Percentiles rank a stretch among this genome's conserved stretches.
Conservation (phyloP, 352 stramenopile genomes). For the Pythium dissotocum region DNA sequence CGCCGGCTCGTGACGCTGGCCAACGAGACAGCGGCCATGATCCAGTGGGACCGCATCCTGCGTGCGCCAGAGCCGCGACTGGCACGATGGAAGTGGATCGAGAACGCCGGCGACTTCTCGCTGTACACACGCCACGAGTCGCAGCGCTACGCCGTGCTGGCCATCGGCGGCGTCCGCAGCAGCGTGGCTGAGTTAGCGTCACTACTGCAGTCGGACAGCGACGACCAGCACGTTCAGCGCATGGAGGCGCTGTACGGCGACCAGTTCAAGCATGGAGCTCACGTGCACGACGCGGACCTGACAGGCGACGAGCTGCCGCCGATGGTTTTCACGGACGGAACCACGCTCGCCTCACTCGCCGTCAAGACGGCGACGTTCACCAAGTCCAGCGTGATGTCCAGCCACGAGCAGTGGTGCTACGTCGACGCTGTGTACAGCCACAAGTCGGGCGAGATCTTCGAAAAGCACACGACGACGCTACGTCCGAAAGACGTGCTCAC, state of each 20-base stretch:
- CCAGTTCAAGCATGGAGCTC: conserved; percentile 25
- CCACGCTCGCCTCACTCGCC: conserved; percentile 15
- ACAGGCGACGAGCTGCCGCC: conserved; percentile 3
- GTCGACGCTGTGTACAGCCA: conserved; percentile 23
- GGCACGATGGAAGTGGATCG: conserved; percentile 24
- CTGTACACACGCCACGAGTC: conserved; percentile 26
- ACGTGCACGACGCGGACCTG: conserved; percentile 22
- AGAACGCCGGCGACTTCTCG: conserved; percentile 17
- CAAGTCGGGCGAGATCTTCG: conserved; percentile 15
- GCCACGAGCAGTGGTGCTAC: conserved; percentile 33
- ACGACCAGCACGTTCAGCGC: conserved; percentile 21
- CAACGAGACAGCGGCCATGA: conserved; percentile 24
- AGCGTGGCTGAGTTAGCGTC: conserved; percentile 14
- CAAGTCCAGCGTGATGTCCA: conserved; percentile 18
- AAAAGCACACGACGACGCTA: conserved; percentile 31
- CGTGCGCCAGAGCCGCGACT: conserved; percentile 8
- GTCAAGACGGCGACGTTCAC: conserved; percentile 31
- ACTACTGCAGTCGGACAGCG: conserved; percentile 9
- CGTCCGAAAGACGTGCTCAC: conserved; percentile 16
- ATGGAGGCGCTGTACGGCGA: conserved; percentile 27
- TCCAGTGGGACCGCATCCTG: conserved; percentile 30
- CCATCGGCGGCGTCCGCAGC: conserved; percentile 14
- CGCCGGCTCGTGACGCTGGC: conserved; percentile 19
- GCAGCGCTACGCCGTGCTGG: conserved; percentile 25
- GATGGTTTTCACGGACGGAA: neutral